Evolutionary conservation across 768 basidiomycete genomes (phyloP), one percentile per base, ranked within the genome.

Genomic region (Kockovaella imperatae): DNA sequence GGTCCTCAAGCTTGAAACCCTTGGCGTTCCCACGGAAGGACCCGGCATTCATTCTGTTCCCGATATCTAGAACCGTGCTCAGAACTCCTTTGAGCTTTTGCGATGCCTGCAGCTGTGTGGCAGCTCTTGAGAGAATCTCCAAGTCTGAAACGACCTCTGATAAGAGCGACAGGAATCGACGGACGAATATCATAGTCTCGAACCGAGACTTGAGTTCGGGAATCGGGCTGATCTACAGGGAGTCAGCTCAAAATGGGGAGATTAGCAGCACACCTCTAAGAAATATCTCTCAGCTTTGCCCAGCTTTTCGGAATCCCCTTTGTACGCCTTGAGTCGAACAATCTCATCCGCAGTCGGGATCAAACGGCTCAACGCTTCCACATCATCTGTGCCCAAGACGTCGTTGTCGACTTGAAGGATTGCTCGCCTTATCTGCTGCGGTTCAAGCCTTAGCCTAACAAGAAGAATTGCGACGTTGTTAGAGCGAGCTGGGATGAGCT

Each of bases 381-480:
- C 73, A 58, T 85, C 78, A 56, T 93, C 89, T n/a, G 82, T 69
- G 0, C 80, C 77, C 4, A 91, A 71, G 35, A 68, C 76, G 2
- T 75, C 62, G 56, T 90, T 87, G 53, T 89, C 81, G 4, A 91
- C 53, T 32, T 80, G 78, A 17, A 91, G 67, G 3, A 93, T 67
- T 0, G 87, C 83, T 35, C 73, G 76, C n/a, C 80, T 76, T 55
- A 95, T 85, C 11, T 79, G 78, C 2, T 78, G 65, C 31, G 80
- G 77, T 3, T 76, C 73, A 43, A 84, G 67, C 68, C 83, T 84
- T 50, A 91, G 80, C 11, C 81, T 75, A 2, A 82, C 80, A 1
- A 96, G 74, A 83, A 93, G 86, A 56, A 93, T 90, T 1, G 80
- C 87, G 56, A 90, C 76, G 59, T 91, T 86, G 56, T 87, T 87